phyloP scores from a whole-genome alignment of 2,329 filamentous ascomycete species.

The Diaporthe citrichinensis region DNA sequence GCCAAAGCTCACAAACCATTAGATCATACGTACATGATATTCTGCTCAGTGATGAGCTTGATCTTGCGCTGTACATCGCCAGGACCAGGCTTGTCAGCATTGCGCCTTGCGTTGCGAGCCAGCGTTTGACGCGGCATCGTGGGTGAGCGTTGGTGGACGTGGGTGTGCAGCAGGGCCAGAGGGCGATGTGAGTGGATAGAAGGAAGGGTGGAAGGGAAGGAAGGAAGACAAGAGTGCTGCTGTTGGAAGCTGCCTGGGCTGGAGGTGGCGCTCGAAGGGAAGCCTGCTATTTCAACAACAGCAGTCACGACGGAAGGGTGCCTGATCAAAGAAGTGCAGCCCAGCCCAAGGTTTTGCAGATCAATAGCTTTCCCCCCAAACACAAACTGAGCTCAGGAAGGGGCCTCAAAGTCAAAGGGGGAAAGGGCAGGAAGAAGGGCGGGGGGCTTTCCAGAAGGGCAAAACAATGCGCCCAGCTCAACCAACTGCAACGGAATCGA shows the following conservation, averaged over 20 bases:
- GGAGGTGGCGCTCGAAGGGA: neutral
- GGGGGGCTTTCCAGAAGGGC: neutral
- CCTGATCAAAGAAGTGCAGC: neutral
- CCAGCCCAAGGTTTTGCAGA: neutral
- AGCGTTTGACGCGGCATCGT: neutral
- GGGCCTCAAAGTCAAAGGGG: neutral
- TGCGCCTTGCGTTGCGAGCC: slow-evolving; percentile 41
- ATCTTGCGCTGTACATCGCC: slow-evolving; percentile 79
- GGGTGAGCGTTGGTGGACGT: neutral
- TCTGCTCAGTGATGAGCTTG: slow-evolving; percentile 94
- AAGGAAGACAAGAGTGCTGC: neutral
- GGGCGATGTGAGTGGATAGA: neutral
- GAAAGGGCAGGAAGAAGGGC: neutral
- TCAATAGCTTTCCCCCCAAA: neutral
- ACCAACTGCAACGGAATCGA: slow-evolving; percentile 1
- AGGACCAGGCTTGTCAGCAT: slow-evolving; percentile 35
- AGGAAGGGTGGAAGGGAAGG: neutral
- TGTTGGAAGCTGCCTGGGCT: neutral
- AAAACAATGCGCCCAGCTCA: neutral
- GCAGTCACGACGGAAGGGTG: neutral
- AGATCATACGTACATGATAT: slow-evolving; percentile 75
- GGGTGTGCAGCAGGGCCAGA: neutral
- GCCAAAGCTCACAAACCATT: neutral
- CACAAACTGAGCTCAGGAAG: neutral
- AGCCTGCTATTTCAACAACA: neutral